Evolutionary conservation across 768 basidiomycete genomes (phyloP).

Genomic region (Collybia nuda): DNA sequence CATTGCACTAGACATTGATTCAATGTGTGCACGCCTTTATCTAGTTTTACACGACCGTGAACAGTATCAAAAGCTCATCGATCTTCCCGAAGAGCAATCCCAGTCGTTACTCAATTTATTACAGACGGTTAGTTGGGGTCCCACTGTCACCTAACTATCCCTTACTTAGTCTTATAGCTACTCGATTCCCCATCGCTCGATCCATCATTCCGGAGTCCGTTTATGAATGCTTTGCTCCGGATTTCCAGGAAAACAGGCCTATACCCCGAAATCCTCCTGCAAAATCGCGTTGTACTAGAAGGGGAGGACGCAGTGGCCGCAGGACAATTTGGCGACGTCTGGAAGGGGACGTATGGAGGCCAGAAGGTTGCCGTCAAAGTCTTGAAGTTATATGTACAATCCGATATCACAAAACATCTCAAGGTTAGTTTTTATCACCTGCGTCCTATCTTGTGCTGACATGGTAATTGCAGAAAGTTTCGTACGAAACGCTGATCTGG

Average conservation of each 20-base stretch:
- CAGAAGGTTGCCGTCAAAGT: conserved; percentile 30
- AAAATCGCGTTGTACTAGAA: conserved; percentile 6
- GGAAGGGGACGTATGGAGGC: conserved; percentile 21
- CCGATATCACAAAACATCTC: conserved; percentile 13
- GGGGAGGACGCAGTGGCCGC: conserved; percentile 15
- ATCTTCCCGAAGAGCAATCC: too few relatives aligned
- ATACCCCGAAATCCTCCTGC: conserved; percentile 23
- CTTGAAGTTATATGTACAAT: conserved; percentile 16
- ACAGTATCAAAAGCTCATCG: too few relatives aligned
- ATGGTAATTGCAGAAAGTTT: conserved; percentile 5
- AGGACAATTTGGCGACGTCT: conserved; percentile 30
- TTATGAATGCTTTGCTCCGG: conserved; percentile 13
- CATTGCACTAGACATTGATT: too few relatives aligned
- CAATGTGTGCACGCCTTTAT: too few relatives aligned
- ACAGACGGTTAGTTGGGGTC: conserved; percentile 6
- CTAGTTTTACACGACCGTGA: too few relatives aligned
- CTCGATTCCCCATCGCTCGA: conserved; percentile 9
- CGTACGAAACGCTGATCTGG: conserved; percentile 13
- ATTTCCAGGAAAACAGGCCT: conserved; percentile 25
- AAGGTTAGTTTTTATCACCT: conserved; percentile 16
- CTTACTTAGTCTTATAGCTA: conserved; percentile 1
- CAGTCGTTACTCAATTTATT: conserved; percentile 11
- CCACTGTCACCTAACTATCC: background rate
- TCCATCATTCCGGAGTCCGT: conserved; percentile 7
- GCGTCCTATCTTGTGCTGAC: background rate